Evolutionary conservation across 441 rosid genomes (phyloP).

Genomic region (Pelargonium cotyledonis): DNA sequence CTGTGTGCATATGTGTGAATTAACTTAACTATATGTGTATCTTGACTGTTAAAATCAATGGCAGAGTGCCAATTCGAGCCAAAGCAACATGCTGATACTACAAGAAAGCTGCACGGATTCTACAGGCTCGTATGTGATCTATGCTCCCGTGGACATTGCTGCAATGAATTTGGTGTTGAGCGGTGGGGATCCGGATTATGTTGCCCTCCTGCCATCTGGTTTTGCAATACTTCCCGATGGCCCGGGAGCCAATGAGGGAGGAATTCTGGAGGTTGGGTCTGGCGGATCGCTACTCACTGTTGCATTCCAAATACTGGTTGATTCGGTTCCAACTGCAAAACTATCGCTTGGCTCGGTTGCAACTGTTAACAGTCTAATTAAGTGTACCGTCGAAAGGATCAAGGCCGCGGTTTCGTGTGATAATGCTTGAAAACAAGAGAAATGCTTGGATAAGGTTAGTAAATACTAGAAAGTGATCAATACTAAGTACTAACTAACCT

Average conservation of each 20-base stretch:
- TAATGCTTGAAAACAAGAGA: conserved; percentile 24
- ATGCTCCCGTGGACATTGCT: conserved; percentile 62
- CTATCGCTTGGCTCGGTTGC: conserved; percentile 69
- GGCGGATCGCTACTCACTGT: conserved; percentile 94
- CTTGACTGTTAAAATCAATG: neutral
- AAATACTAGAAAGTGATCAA: too few relatives aligned
- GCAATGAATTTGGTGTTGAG: conserved; percentile 56
- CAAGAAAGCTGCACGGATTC: conserved; percentile 75
- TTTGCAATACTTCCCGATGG: conserved; percentile 81
- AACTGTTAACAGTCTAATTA: conserved; percentile 84
- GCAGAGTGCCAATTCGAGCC: conserved; percentile 57
- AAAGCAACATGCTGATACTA: conserved; percentile 61
- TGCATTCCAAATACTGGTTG: conserved; percentile 92
- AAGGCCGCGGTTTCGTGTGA: conserved; percentile 58
- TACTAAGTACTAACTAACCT: too few relatives aligned
- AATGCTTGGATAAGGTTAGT: neutral
- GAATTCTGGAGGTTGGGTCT: conserved; percentile 18
- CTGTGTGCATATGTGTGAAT: neutral
- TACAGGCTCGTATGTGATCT: conserved; percentile 60
- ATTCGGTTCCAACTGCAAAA: conserved; percentile 88
- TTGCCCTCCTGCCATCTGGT: conserved; percentile 80
- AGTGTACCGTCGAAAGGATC: conserved; percentile 89
- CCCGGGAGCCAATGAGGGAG: conserved; percentile 20
- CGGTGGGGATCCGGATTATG: conserved; percentile 73
- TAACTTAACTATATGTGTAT: too few relatives aligned